Evolutionary conservation across 1,284 basidiomycete genomes (phyloP).

Genomic region (Somion occarium): DNA sequence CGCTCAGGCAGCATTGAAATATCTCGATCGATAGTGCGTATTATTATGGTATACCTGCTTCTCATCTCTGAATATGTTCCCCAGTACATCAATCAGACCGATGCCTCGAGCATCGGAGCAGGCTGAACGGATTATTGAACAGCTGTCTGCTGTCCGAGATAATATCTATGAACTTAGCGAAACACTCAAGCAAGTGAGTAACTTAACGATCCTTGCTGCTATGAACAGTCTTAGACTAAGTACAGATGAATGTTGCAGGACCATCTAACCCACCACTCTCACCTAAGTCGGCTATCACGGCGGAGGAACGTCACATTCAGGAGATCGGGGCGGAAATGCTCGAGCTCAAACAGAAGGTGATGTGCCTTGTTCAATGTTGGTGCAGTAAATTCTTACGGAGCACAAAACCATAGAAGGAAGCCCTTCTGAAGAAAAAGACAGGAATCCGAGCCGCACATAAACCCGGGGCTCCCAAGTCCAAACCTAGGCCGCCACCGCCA

Average conservation of each 20-base stretch:
- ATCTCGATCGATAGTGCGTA: slow-evolving; percentile 70
- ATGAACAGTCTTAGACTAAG: slow-evolving; percentile 20
- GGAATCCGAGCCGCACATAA: slow-evolving; percentile 5
- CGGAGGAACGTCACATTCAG: slow-evolving; percentile 55
- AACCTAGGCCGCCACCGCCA: slow-evolving; percentile 17
- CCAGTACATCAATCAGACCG: slow-evolving; percentile 56
- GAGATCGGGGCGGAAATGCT: slow-evolving; percentile 48
- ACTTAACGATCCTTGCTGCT: slow-evolving; percentile 1
- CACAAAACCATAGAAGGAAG: slow-evolving; percentile 37
- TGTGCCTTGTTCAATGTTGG: slow-evolving; percentile 4
- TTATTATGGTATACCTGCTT: neutral
- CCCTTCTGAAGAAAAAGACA: slow-evolving; percentile 28
- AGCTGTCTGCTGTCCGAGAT: slow-evolving; percentile 44
- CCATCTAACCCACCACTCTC: slow-evolving; percentile 32
- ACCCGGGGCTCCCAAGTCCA: slow-evolving; percentile 11
- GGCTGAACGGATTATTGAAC: slow-evolving; percentile 47
- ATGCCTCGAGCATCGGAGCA: slow-evolving; percentile 69
- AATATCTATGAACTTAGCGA: slow-evolving; percentile 48
- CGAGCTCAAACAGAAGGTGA: slow-evolving; percentile 48
- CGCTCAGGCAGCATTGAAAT: slow-evolving; percentile 67
- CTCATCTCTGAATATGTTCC: neutral
- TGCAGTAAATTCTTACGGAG: neutral
- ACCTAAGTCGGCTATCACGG: slow-evolving; percentile 38
- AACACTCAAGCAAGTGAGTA: slow-evolving; percentile 49
- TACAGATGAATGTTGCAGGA: slow-evolving; percentile 29